Percentiles rank a stretch among this genome's conserved stretches.
Evolutionary conservation across 1,284 basidiomycete species (phyloP).

Genomic region (Bjerkandera adusta): DNA sequence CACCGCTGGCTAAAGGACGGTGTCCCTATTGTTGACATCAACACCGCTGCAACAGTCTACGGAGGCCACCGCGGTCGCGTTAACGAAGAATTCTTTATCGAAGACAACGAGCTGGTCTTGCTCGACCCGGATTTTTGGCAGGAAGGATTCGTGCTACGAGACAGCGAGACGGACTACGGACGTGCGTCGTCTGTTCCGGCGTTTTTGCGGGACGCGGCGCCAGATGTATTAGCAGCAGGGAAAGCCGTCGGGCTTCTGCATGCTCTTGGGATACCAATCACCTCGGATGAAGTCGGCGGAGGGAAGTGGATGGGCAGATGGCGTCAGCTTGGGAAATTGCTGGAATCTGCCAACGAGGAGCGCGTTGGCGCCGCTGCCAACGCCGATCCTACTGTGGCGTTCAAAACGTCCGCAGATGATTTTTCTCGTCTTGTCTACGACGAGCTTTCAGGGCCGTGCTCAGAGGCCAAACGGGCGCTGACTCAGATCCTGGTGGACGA

Average conservation of each 20-base stretch:
- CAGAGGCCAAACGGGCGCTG: slow-evolving; percentile 52
- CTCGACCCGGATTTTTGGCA: slow-evolving; percentile 81
- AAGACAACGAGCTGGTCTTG: slow-evolving; percentile 61
- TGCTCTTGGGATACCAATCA: slow-evolving; percentile 34
- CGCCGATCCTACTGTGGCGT: slow-evolving; percentile 1
- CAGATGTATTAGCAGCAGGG: slow-evolving; percentile 65
- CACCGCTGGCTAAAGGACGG: slow-evolving; percentile 74
- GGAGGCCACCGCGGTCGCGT: slow-evolving; percentile 28
- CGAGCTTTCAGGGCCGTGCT: slow-evolving; percentile 58
- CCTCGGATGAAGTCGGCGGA: slow-evolving; percentile 16
- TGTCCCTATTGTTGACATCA: slow-evolving; percentile 51
- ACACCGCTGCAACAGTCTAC: slow-evolving; percentile 14
- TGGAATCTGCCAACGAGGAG: slow-evolving; percentile 1
- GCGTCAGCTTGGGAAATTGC: slow-evolving; percentile 17
- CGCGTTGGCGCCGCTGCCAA: not conserved
- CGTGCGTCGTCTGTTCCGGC: slow-evolving; percentile 47
- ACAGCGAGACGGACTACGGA: slow-evolving; percentile 32
- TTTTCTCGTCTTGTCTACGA: slow-evolving; percentile 64
- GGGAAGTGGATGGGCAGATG: slow-evolving; percentile 31
- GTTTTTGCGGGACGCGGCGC: slow-evolving; percentile 59
- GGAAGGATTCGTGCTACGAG: slow-evolving; percentile 63
- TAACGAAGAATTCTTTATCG: slow-evolving; percentile 82
- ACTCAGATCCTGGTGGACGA: slow-evolving; percentile 64
- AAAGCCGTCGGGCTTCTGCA: slow-evolving; percentile 77
- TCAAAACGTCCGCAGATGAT: slow-evolving; percentile 48